Evolutionary conservation across 2,329 filamentous ascomycete genomes (phyloP).

Genomic region (Trichophyton equinum): DNA sequence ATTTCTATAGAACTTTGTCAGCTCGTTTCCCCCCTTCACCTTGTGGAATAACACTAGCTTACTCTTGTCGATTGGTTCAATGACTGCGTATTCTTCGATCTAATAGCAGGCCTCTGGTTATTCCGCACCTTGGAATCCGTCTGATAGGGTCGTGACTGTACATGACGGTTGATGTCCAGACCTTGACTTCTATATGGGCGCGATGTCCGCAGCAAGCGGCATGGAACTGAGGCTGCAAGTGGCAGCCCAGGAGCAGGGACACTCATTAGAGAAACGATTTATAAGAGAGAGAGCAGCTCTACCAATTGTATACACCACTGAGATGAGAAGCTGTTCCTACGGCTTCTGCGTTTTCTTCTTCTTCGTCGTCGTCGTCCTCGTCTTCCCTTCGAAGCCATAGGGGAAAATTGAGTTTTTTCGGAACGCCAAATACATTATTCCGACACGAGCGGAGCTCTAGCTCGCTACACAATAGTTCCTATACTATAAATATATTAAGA

Average conservation of each 20-base stretch:
- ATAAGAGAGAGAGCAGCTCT: neutral
- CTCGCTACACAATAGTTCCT: no score
- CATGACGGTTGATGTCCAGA: slow-evolving; percentile 21
- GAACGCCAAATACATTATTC: no score
- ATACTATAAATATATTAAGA: no score
- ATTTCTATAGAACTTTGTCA: slow-evolving; percentile 21
- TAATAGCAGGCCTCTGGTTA: slow-evolving; percentile 19
- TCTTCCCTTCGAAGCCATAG: neutral
- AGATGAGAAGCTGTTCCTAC: neutral
- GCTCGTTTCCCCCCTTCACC: neutral
- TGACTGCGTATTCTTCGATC: slow-evolving; percentile 17
- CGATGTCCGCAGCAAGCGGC: slow-evolving; percentile 31
- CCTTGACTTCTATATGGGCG: slow-evolving; percentile 29
- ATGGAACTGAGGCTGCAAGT: slow-evolving; percentile 31
- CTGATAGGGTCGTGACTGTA: slow-evolving; percentile 28
- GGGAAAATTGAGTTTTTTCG: no score
- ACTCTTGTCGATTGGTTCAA: slow-evolving; percentile 21
- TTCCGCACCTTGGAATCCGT: slow-evolving; percentile 18
- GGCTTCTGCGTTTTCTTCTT: neutral
- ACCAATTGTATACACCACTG: neutral
- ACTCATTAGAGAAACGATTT: neutral
- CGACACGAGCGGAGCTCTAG: no score
- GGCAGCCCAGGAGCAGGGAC: slow-evolving; percentile 24
- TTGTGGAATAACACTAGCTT: slow-evolving; percentile 11
- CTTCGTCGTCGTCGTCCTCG: no score